phyloP scores from a whole-genome alignment of 495 filamentous ascomycete genomes.

The Xanthoparmelia taractica region DNA sequence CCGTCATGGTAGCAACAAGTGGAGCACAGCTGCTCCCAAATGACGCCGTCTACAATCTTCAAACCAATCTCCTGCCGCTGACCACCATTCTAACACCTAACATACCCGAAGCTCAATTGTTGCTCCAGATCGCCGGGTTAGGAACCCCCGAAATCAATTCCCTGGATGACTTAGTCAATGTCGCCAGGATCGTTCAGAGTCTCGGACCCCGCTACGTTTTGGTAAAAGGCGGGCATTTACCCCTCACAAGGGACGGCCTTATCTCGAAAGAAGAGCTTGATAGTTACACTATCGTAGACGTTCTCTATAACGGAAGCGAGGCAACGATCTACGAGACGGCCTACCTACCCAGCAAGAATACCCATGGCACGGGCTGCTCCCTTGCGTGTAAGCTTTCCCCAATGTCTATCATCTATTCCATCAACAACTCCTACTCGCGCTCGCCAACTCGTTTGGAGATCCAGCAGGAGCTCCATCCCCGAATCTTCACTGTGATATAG shows the following conservation, averaged over 20 bases:
- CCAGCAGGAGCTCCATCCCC: neutral
- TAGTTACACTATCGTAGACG: conserved; percentile 60
- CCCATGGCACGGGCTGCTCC: conserved; percentile 93
- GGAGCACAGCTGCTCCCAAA: conserved; percentile 68
- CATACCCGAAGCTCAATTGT: conserved; percentile 73
- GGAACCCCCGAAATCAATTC: conserved; percentile 42
- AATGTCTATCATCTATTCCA: neutral
- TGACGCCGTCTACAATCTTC: conserved; percentile 56
- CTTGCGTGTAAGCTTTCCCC: conserved; percentile 62
- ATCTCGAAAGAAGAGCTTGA: conserved; percentile 49
- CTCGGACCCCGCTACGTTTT: conserved; percentile 74
- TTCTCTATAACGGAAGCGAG: conserved; percentile 54
- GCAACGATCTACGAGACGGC: conserved; percentile 54
- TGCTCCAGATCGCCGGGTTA: conserved; percentile 55
- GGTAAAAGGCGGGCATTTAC: conserved; percentile 89
- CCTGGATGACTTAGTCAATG: conserved; percentile 52
- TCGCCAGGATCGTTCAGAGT: conserved; percentile 57
- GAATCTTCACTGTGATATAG: neutral
- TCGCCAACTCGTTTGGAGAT: neutral
- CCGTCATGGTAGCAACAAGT: conserved; percentile 89
- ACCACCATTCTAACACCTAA: conserved; percentile 86
- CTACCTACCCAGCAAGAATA: conserved; percentile 66
- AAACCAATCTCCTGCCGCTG: conserved; percentile 60
- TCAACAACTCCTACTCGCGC: neutral
- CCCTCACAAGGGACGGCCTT: conserved; percentile 54